Percentiles rank a stretch among this genome's conserved stretches.
Evolutionary conservation across 345 rosid genomes (phyloP).

Genomic region (Populus ilicifolia): DNA sequence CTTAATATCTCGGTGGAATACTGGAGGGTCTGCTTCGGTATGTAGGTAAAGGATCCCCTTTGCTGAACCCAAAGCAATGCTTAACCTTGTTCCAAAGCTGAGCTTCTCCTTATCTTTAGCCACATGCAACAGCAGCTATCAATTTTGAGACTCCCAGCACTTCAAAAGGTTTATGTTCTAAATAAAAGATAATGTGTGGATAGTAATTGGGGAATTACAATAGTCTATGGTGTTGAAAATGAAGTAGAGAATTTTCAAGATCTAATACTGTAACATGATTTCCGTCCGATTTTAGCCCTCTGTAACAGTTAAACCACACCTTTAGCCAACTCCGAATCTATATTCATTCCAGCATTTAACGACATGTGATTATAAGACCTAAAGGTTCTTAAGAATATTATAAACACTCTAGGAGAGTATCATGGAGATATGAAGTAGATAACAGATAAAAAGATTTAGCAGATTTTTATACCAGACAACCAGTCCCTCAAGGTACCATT

Average conservation of each 20-base stretch:
- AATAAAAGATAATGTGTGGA: neutral
- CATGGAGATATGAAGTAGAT: neutral
- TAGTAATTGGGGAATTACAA: neutral
- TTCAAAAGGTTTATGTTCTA: too few species aligned
- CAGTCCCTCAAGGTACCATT: slow-evolving; percentile 79
- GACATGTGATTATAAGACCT: too few species aligned
- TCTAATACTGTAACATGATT: too few species aligned
- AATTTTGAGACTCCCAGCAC: neutral
- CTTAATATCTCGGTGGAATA: slow-evolving; percentile 67
- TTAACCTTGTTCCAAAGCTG: slow-evolving; percentile 55
- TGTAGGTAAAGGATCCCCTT: slow-evolving; percentile 82
- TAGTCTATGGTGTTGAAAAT: too few species aligned
- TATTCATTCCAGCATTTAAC: too few species aligned
- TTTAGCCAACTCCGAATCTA: too few species aligned
- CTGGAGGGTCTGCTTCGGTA: slow-evolving; percentile 79
- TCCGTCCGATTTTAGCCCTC: too few species aligned
- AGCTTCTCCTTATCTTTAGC: slow-evolving; percentile 51
- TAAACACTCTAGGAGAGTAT: neutral
- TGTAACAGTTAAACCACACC: too few species aligned
- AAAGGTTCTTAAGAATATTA: too few species aligned
- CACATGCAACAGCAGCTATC: slow-evolving; percentile 27
- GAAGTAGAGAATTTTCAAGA: too few species aligned
- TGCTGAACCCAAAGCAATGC: slow-evolving; percentile 66
- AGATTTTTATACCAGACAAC: slow-evolving; percentile 57
- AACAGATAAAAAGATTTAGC: neutral